Base-by-base conservation (phyloP, 2,329 filamentous ascomycete genomes). In the Ophiosphaerella herpotricha region DNA sequence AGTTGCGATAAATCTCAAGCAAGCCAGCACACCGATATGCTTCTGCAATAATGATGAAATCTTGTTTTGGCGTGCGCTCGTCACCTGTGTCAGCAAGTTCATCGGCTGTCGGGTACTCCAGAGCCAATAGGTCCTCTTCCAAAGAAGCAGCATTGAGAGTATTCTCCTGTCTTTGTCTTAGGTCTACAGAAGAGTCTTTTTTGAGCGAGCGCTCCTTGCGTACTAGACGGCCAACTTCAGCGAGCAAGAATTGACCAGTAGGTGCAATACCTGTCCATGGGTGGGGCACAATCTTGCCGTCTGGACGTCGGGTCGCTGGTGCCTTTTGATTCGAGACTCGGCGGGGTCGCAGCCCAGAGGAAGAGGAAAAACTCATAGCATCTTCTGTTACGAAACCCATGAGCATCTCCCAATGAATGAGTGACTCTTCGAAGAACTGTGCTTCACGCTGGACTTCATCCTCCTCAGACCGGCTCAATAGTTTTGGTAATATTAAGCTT, bases 361-460 rank as follows among this genome's bases (percentile, higher is more conserved):
- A 58, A 39, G 67, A 53, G 24, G 68, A 66, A 46, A 70, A 71
- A 43, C 63, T 65, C 58, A 70, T 66, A 21, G 64, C 71, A 42
- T 74, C 75, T 56, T 76, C 75, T 50, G 75, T 78, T 21, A 83
- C 78, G 55, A 82, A 83, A 0, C 80, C 80, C 42, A 82, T 77
- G 3, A 82, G 72, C 81, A 83, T 83, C 56, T 83, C 81, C 81
- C 81, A 84, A 54, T 83, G 82, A 42, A 83, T 78, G 35, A 83
- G 67, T 18, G 80, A 79, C 59, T 83, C 79, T 52, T 82, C 77
- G 54, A 82, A 82, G 61, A 84, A 84, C 29, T 78, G 75, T 46
- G 70, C 72, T 51, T 74, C 62, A 13, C 67, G 63, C 41, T 71
- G 66, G 16, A 67, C 55, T 39, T 70, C 58, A 49, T 68, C 61